Percentiles rank a stretch among this genome's conserved stretches.
Evolutionary conservation across 2,329 filamentous ascomycete genomes (phyloP).

Genomic region (Paraconiothyrium brasiliense): DNA sequence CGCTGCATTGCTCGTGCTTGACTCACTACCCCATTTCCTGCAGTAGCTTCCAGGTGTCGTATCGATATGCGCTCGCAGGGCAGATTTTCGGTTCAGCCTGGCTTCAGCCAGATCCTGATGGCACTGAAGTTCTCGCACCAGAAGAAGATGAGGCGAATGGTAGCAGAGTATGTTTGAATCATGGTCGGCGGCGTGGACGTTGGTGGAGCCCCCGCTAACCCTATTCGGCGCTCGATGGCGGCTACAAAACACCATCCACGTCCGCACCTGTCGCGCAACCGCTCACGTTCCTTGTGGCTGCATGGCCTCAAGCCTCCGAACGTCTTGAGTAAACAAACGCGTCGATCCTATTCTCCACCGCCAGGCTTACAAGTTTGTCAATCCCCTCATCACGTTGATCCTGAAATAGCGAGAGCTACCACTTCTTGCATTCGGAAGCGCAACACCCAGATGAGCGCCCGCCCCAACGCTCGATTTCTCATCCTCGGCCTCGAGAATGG

Average conservation of each 20-base stretch:
- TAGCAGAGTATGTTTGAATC: background rate
- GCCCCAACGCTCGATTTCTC: background rate
- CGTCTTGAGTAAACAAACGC: slow-evolving; percentile 13
- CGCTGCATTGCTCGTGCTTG: background rate
- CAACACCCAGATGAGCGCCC: slow-evolving; percentile 21
- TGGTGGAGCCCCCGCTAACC: slow-evolving; percentile 8
- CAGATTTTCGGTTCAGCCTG: slow-evolving; percentile 10
- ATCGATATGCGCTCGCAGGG: slow-evolving; percentile 2
- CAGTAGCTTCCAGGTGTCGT: background rate
- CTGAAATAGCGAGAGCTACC: slow-evolving; percentile 26
- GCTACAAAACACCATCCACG: slow-evolving; percentile 17
- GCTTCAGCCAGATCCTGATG: background rate
- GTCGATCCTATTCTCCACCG: slow-evolving; percentile 6
- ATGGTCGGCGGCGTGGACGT: background rate
- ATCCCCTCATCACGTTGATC: slow-evolving; percentile 8
- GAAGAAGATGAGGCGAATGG: slow-evolving; percentile 1
- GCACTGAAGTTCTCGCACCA: background rate
- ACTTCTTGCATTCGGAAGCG: slow-evolving; percentile 28
- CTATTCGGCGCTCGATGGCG: slow-evolving; percentile 14
- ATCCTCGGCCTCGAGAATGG: slow-evolving; percentile 19
- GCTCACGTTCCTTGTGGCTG: slow-evolving; percentile 23
- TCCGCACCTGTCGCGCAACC: slow-evolving; percentile 17
- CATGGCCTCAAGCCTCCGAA: slow-evolving; percentile 20
- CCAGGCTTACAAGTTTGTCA: background rate
- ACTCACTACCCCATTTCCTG: background rate